Percentiles rank a stretch among this genome's conserved stretches.
phyloP scores from a whole-genome alignment of 805 yeast species.

The Suhomyces tanzawaensis region DNA sequence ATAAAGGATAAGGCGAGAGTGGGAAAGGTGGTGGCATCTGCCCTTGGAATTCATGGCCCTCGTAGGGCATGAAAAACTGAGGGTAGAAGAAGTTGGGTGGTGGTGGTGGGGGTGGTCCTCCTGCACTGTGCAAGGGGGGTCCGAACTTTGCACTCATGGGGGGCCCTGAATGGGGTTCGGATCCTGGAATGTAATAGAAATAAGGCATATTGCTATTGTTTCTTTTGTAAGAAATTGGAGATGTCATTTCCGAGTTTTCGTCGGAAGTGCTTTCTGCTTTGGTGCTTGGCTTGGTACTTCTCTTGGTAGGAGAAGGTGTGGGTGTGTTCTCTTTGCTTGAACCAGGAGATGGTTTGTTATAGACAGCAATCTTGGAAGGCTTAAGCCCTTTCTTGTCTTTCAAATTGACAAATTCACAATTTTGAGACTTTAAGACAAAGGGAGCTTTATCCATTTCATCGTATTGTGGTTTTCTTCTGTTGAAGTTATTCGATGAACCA shows the following conservation, averaged over 20 bases:
- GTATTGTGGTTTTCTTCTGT: slow-evolving; percentile 1
- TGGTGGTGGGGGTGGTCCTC: slow-evolving; percentile 17
- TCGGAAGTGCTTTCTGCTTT: not conserved
- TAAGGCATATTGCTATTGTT: slow-evolving; percentile 12
- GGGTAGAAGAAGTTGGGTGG: slow-evolving; percentile 28
- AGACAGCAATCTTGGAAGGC: not conserved
- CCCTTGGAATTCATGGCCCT: slow-evolving; percentile 13
- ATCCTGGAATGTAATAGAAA: slow-evolving; percentile 18
- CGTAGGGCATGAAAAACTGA: slow-evolving; percentile 25
- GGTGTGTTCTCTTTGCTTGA: not conserved
- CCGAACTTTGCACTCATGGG: slow-evolving; percentile 12
- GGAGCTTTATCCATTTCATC: not conserved
- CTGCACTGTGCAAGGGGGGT: slow-evolving; percentile 18
- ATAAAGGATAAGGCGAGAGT: slow-evolving; percentile 15
- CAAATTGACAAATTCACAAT: not conserved
- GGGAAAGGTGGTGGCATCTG: slow-evolving; percentile 11
- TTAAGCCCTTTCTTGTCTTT: not conserved
- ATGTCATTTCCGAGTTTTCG: not conserved
- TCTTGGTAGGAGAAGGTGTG: not conserved
- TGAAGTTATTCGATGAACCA: slow-evolving; percentile 5
- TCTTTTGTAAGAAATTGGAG: not conserved
- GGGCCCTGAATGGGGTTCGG: slow-evolving; percentile 14
- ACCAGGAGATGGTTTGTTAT: not conserved
- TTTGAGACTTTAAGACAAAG: not conserved
- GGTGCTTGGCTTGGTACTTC: not conserved